Base-by-base conservation (phyloP, 2,329 filamentous ascomycete genomes). In the Colletotrichum sp. region DNA sequence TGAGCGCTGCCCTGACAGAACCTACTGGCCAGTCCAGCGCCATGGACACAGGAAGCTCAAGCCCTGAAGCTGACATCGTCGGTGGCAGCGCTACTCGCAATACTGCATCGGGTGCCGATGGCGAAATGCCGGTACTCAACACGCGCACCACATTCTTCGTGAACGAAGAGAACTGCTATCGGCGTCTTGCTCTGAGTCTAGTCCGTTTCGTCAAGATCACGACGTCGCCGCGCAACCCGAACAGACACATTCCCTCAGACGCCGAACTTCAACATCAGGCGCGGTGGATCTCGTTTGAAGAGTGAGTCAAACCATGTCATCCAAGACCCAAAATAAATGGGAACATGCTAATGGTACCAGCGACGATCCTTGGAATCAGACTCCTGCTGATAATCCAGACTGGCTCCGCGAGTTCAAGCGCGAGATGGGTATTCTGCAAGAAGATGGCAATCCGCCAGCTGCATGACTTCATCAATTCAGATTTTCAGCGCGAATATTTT, bases 331-430 rank as follows among this genome's bases (percentile, higher is more conserved):
- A 39, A 6, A 5, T 60, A 9, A 30, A 30, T 30, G 8, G 28
- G 8, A 9, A 44, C 5, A n/a, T 9, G 24, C 9, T n/a, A 9
- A 15, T n/a, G 12, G 4, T 2, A 2, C 6, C 5, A 77, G 75
- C 8, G 84, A 85, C 30, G 85, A 86, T 68, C 81, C 83, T 3
- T 86, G 85, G 85, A 86, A 86, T 64, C 84, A 85, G 64, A 86
- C 84, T 4, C 80, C 81, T 4, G 80, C 82, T 2, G 85, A 87
- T 71, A 83, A 86, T 64, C 78, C 79, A 8, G 76, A 81, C 4
- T 84, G 83, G 79, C 75, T 86, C 7, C 78, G 62, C 12, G 65
- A 78, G 21, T 78, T 78, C n/a, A 78, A 75, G 55, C 67, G 75
- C 1, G 71, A 75, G 16, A 71, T 64, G 66, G 67, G 71, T 2